Evolutionary conservation across 805 yeast genomes (phyloP).

Genomic region (Hyphopichia homilentoma): DNA sequence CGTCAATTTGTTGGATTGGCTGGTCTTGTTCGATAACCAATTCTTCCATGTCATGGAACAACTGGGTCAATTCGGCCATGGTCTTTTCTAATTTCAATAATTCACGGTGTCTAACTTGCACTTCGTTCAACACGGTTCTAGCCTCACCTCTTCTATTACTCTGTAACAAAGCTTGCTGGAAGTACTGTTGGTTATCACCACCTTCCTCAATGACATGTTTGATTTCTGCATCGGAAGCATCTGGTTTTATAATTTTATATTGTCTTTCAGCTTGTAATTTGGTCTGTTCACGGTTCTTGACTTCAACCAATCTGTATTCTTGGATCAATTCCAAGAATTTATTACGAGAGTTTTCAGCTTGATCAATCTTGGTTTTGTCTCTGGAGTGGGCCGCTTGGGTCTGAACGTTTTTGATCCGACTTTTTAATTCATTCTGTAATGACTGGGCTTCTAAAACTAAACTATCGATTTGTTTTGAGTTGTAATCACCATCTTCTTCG

Average conservation of each 20-base stretch:
- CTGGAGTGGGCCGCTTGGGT: conserved; percentile 51
- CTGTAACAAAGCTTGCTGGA: conserved; percentile 86
- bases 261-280: conserved; percentile 89
- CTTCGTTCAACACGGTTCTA: conserved; percentile 90
- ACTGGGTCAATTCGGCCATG: conserved; percentile 91
- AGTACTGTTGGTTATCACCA: conserved; percentile 82
- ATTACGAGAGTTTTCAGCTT: conserved; percentile 84
- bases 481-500: conserved; percentile 46
- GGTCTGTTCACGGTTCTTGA: conserved; percentile 78
- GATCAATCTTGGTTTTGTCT: conserved; percentile 81
- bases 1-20: conserved; percentile 76
- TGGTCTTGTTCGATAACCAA: conserved; percentile 94
- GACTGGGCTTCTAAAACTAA: conserved; percentile 75
- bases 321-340: conserved; percentile 84
- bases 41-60: conserved; percentile 94
- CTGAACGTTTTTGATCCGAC: conserved; percentile 73
- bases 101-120: conserved; percentile 93
- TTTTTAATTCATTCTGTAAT: conserved; percentile 70
- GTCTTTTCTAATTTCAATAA: conserved; percentile 91
- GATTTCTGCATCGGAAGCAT: conserved; percentile 79
- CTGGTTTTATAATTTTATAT: conserved; percentile 84
- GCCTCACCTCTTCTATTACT: conserved; percentile 93
- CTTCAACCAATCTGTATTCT: conserved; percentile 82
- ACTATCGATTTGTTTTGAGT: conserved; percentile 73
- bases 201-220: conserved; percentile 77